Conservation (phyloP, 208 protist genomes). For the Trypanosoma conorhini region DNA sequence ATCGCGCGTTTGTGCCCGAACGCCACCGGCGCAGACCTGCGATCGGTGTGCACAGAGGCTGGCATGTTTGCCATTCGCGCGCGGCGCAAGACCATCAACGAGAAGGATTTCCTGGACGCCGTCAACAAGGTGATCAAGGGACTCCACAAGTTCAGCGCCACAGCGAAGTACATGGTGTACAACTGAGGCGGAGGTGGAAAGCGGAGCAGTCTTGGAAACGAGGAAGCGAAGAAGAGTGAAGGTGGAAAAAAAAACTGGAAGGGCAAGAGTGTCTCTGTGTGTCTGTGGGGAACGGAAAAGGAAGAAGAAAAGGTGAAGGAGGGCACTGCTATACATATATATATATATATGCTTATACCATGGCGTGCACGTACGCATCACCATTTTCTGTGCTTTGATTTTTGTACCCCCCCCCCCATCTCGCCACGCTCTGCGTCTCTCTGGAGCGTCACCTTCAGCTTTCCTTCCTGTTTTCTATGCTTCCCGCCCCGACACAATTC, state of each 20-base stretch:
- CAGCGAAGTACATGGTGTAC: constrained; percentile 99
- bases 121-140: constrained; percentile 99
- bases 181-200: constrained; percentile 82
- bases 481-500: not conserved
- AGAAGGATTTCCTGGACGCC: constrained; percentile 99
- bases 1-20: constrained; percentile 99
- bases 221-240: not conserved
- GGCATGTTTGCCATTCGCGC: constrained; percentile 99
- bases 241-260: constrained; percentile 3
- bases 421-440: not conserved
- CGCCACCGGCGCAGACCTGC: constrained; percentile 97
- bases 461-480: not conserved
- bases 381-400: not conserved
- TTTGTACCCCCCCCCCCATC: not conserved
- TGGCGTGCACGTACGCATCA: not conserved
- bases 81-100: constrained; percentile 98
- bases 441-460: not conserved
- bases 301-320: constrained; percentile 1
- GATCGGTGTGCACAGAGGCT: constrained; percentile 99
- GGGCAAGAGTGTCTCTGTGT: too few relatives aligned
- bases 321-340: constrained; percentile 1
- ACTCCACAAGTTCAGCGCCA: constrained; percentile 99
- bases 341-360: constrained; percentile 11
- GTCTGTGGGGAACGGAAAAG: too few relatives aligned
- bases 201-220: not conserved